These are phyloP conservation scores for Stagonosporopsis cucurbitacearum DNA, from an alignment of 2,329 filamentous ascomycete genomes.

Conservation along the genomic window DNA sequence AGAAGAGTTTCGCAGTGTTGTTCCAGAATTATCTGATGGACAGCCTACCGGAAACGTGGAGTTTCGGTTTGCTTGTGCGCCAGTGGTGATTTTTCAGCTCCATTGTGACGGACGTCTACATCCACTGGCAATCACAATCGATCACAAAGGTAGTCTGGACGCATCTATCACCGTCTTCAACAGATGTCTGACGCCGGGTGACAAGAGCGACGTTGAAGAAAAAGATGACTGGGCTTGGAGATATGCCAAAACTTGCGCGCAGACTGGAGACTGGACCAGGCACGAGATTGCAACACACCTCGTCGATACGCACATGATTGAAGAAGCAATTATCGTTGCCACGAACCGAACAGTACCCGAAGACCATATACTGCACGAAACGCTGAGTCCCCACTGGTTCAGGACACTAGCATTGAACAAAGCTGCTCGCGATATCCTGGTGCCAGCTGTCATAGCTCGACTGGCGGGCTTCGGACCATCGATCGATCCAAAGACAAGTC, in stretches of 20 bases:
- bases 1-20: conserved; percentile 1
- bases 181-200: conserved; percentile 1
- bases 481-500: conserved; percentile 8
- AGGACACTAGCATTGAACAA: conserved; percentile 13
- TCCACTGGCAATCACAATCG: conserved; percentile 17
- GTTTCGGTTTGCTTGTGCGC: conserved; percentile 10
- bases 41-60: conserved; percentile 6
- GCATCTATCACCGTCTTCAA: conserved; percentile 17
- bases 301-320: conserved; percentile 17
- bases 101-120: conserved; percentile 12
- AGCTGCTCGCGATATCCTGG: conserved; percentile 11
- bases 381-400: conserved; percentile 17
- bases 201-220: conserved; percentile 2
- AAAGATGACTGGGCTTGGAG: conserved; percentile 17
- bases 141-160: conserved; percentile 12
- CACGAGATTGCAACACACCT: conserved; percentile 17
- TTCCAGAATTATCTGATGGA: conserved; percentile 1
- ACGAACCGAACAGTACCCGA: conserved; percentile 17
- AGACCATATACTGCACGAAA: conserved; percentile 14
- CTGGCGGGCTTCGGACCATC: conserved; percentile 14
- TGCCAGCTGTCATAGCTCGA: conserved; percentile 8
- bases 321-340: conserved; percentile 19
- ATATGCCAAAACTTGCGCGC: conserved; percentile 17
- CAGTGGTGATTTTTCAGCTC: conserved; percentile 15
- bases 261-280: conserved; percentile 18